Conservation (phyloP, 805 yeast genomes). For the Ogataea paraovalis region DNA sequence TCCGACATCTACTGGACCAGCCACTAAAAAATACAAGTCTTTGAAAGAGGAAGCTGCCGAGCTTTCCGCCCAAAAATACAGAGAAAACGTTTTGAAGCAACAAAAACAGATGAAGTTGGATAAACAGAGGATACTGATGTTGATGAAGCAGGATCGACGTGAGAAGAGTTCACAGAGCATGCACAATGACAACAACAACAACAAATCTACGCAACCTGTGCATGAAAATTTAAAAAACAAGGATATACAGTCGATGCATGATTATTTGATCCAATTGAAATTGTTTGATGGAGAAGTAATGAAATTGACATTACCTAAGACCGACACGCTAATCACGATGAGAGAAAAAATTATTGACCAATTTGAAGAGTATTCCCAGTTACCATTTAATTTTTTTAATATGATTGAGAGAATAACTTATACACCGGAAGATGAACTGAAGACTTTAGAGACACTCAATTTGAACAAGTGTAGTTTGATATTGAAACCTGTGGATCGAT, state of each 20-base stretch:
- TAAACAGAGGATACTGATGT: conserved; percentile 47
- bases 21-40: conserved; percentile 13
- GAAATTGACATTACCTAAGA: conserved; percentile 44
- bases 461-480: conserved; percentile 69
- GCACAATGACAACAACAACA: background rate
- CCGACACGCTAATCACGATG: conserved; percentile 50
- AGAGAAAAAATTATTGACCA: conserved; percentile 55
- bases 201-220: conserved; percentile 4
- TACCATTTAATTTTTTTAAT: conserved; percentile 47
- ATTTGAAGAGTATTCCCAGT: conserved; percentile 43
- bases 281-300: conserved; percentile 63
- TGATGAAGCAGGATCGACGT: conserved; percentile 48
- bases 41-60: conserved; percentile 41
- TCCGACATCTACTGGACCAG: conserved; percentile 1
- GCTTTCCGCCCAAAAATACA: conserved; percentile 33
- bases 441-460: conserved; percentile 48
- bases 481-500: conserved; percentile 51
- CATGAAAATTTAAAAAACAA: conserved; percentile 24
- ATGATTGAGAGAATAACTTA: conserved; percentile 62
- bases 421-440: conserved; percentile 55
- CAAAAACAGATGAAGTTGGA: conserved; percentile 43
- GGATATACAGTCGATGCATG: conserved; percentile 31
- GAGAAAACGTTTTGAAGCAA: conserved; percentile 35
- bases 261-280: conserved; percentile 47
- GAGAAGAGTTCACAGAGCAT: conserved; percentile 14